Evolutionary conservation across 2,329 filamentous ascomycete species (phyloP).

Genomic region (Fusarium sp.): DNA sequence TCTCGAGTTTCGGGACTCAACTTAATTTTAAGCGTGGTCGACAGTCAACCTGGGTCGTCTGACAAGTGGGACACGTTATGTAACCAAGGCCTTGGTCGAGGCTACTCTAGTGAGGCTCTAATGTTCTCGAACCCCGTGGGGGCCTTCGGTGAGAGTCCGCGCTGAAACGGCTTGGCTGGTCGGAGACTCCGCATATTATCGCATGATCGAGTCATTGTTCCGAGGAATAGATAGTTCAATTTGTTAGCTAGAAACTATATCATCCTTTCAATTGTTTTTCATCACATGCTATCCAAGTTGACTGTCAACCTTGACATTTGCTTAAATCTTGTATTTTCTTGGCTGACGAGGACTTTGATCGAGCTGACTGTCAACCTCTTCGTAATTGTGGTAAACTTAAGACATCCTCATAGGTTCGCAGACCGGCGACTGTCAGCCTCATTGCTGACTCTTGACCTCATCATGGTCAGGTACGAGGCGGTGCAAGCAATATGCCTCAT

Average conservation of each 20-base stretch:
- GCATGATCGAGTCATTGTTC: not conserved
- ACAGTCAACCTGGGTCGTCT: constrained; percentile 18
- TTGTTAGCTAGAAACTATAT: not conserved
- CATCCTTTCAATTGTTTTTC: not conserved
- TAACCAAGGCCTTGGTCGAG: not conserved
- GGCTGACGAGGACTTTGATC: too few species aligned
- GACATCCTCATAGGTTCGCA: too few species aligned
- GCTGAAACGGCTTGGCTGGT: not conserved
- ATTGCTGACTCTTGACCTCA: constrained; percentile 22
- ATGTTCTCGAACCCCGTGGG: constrained; percentile 7
- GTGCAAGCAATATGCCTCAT: not conserved
- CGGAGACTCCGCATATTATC: not conserved
- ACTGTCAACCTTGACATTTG: constrained; percentile 18
- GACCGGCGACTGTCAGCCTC: not conserved
- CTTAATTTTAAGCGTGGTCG: constrained; percentile 6
- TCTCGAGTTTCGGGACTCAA: constrained; percentile 3
- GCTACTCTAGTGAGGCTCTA: constrained; percentile 6
- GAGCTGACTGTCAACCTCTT: not conserved
- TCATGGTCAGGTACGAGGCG: constrained; percentile 6
- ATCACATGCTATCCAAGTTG: constrained; percentile 1
- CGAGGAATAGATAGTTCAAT: not conserved
- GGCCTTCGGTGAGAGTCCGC: not conserved
- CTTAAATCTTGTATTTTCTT: not conserved
- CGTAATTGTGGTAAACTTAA: too few species aligned
- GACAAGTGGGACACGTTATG: not conserved